Percentiles rank a stretch among this genome's conserved stretches.
phyloP scores from a whole-genome alignment of 306 rosid genomes.

The Clitoria ternatea region DNA sequence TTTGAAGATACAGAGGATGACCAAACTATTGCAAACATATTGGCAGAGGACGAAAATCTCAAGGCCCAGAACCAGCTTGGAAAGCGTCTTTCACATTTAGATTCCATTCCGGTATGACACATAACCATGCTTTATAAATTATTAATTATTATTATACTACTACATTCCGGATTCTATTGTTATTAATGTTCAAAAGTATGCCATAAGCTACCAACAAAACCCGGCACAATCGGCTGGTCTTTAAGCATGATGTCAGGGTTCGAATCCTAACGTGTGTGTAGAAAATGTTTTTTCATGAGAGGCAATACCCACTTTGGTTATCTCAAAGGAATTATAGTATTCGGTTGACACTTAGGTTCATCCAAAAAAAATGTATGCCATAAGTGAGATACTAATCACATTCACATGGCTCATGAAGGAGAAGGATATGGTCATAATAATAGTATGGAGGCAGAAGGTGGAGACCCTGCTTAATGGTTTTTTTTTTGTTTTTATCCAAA shows the following conservation, averaged over 20 bases:
- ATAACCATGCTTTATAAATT: background rate
- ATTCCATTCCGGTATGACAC: constrained; percentile 72
- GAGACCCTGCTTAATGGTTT: too few species aligned
- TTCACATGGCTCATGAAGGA: background rate
- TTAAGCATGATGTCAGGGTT: too few species aligned
- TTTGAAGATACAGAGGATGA: constrained; percentile 86
- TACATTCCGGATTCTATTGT: background rate
- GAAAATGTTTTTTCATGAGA: too few species aligned
- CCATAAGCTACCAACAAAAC: too few species aligned
- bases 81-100: constrained; percentile 86
- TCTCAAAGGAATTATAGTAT: too few species aligned
- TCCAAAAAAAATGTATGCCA: background rate
- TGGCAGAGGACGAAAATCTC: constrained; percentile 57
- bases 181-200: background rate
- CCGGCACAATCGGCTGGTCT: too few species aligned
- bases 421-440: too few species aligned
- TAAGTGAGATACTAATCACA: background rate
- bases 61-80: constrained; percentile 53
- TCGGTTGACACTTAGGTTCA: too few species aligned
- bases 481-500: too few species aligned
- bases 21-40: constrained; percentile 71
- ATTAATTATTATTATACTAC: background rate
- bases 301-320: too few species aligned
- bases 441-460: too few species aligned
- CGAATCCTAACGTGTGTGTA: too few species aligned